Evolutionary conservation across 2,329 filamentous ascomycete species (phyloP), one percentile per base, ranked within the genome.

Genomic region (Piedraia hortae): DNA sequence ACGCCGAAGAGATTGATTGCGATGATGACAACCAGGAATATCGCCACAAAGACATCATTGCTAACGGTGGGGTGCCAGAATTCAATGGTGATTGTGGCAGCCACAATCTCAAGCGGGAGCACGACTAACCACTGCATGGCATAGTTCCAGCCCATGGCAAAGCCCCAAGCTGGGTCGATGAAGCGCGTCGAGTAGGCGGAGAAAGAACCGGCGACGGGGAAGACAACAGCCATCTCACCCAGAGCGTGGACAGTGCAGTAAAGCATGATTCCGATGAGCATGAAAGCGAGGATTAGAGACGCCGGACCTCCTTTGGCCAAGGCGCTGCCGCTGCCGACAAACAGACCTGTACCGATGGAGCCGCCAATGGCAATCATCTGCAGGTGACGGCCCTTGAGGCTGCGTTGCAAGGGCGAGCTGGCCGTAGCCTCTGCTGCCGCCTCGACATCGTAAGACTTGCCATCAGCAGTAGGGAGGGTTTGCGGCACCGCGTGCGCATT

Each of bases 321-420:
- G 11, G 48, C 48, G 18, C 26, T 29, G 11, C 36, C 36, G 21
- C 74, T 74, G 10, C 32, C 32, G 12, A 39, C 35, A 21, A 29
- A 34, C 11, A 35, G 27, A 23, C 73, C 75, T 6, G 28, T 41
- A 38, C 48, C 48, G 36, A 90, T 90, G 6, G 73, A 82, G 19
- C 80, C 80, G 34, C 78, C 78, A 33, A 90, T 88, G 8, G 80
- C 80, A 53, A 91, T 91, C 80, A 91, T 90, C 50, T 90, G 78
- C 39, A 90, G 42, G 51, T 91, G 80, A 18, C 77, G 58, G 10
- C 65, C 64, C 46, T 85, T 85, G 33, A 89, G 48, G 14, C 21
- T 24, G 20, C 78, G 58, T 22, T 71, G 63, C 22, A 93, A 54
- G 5, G 70, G 64, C 20, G 73, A 69, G 31, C 67, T 58, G 3